Percentiles rank a stretch among this genome's conserved stretches.
Evolutionary conservation across 2,329 filamentous ascomycete species (phyloP).

Genomic region (Myriosclerotinia duriaeana): DNA sequence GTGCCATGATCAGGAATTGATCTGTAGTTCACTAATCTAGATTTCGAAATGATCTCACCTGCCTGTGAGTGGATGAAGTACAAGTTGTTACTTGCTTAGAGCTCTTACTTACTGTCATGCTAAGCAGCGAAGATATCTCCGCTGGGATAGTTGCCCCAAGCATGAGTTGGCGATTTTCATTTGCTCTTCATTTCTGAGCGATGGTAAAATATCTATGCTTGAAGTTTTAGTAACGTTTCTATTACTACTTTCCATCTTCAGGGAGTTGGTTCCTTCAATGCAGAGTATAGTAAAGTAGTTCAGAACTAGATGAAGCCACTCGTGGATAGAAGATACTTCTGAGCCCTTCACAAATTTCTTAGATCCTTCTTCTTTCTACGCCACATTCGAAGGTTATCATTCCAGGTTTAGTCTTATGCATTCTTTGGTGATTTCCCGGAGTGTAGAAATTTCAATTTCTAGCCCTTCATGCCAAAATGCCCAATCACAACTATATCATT

Average conservation of each 20-base stretch:
- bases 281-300: neutral
- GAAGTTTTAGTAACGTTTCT: neutral
- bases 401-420: neutral
- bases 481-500: neutral
- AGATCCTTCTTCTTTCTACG: conserved; percentile 10
- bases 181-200: neutral
- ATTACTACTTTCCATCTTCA: neutral
- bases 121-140: neutral
- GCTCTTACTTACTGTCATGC: neutral
- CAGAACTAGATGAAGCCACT: neutral
- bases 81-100: neutral
- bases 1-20: neutral
- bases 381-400: neutral
- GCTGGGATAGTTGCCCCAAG: neutral
- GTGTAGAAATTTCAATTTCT: neutral
- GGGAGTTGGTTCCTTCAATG: neutral
- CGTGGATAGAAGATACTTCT: neutral
- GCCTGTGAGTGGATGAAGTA: neutral
- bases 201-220: neutral
- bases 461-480: neutral
- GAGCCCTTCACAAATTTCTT: neutral
- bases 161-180: neutral
- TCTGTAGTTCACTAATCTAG: neutral
- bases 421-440: neutral
- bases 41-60: neutral